These are phyloP conservation scores for Tieghemiomyces parasiticus DNA, from an alignment of 192 early-diverging fungal genomes.

Conservation along the genomic window DNA sequence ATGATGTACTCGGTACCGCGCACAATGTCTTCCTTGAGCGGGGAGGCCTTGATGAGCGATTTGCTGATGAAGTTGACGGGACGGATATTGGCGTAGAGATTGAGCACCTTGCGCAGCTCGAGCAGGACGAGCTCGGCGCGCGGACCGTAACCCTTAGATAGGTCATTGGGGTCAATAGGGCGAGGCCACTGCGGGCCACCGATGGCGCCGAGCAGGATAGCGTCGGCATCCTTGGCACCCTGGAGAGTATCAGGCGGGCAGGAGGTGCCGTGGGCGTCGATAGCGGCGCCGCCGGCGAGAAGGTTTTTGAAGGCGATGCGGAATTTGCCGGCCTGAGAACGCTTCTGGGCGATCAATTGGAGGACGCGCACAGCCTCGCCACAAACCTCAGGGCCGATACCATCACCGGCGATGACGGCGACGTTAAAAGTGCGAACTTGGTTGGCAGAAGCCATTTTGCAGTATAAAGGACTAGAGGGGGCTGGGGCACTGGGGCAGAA, in stretches of 20 bases:
- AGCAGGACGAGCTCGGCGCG: constrained; percentile 92
- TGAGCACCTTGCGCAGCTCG: constrained; percentile 78
- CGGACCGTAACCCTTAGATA: constrained; percentile 52
- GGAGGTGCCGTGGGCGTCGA: constrained; percentile 78
- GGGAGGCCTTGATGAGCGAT: constrained; percentile 64
- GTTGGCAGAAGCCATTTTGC: neutral
- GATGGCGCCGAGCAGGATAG: constrained; percentile 94
- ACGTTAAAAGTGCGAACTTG: constrained; percentile 28
- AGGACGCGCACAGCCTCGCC: constrained; percentile 83
- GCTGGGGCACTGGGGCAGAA: too few relatives aligned
- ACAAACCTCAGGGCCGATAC: constrained; percentile 91
- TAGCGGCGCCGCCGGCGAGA: constrained; percentile 82
- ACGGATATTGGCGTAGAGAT: constrained; percentile 93
- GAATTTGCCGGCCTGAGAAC: constrained; percentile 38
- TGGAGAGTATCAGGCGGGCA: constrained; percentile 71
- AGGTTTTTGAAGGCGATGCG: constrained; percentile 59
- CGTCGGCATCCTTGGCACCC: constrained; percentile 67
- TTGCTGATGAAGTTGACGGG: constrained; percentile 87
- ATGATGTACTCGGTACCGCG: constrained; percentile 84
- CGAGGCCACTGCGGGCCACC: constrained; percentile 93
- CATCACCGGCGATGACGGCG: constrained; percentile 82
- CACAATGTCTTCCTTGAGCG: constrained; percentile 82
- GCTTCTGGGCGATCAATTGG: constrained; percentile 50
- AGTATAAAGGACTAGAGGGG: too few relatives aligned
- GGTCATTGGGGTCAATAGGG: constrained; percentile 43